Evolutionary conservation across 108 stramenopile species (phyloP).

Genomic region (Nitzschia sp.): DNA sequence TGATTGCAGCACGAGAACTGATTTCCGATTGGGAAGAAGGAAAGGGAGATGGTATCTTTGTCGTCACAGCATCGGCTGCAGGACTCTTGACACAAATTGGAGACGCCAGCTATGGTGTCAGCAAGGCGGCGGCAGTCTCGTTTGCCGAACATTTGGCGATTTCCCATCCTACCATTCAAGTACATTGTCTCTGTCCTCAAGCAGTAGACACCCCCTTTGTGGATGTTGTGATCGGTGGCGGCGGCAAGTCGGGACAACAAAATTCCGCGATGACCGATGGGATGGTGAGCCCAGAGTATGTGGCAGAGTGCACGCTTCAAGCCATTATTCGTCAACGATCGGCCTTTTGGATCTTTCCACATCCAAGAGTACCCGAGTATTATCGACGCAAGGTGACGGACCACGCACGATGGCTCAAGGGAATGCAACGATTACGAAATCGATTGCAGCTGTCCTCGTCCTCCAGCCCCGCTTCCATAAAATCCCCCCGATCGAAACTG

Average conservation of each 20-base stretch:
- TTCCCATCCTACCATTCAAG: constrained; percentile 13
- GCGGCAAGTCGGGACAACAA: too few species aligned
- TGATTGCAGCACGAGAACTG: constrained; percentile 23
- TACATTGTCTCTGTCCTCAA: constrained; percentile 33
- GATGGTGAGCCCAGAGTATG: constrained; percentile 3
- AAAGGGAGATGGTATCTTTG: constrained; percentile 11
- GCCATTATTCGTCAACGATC: constrained; percentile 7
- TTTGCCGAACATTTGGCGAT: constrained; percentile 35
- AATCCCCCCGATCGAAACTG: too few species aligned
- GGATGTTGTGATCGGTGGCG: background rate
- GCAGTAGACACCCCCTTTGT: constrained; percentile 31
- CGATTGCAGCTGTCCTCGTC: background rate
- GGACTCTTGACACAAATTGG: constrained; percentile 33
- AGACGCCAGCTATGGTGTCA: constrained; percentile 39
- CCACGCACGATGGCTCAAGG: constrained; percentile 28
- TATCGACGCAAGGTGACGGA: constrained; percentile 15
- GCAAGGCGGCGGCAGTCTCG: constrained; percentile 34
- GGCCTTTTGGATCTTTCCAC: constrained; percentile 27
- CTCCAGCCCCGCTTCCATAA: too few species aligned
- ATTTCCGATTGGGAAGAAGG: constrained; percentile 23
- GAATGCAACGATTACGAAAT: constrained; percentile 22
- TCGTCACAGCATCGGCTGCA: constrained; percentile 35
- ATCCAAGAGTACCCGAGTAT: constrained; percentile 14
- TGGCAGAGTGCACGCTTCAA: constrained; percentile 20
- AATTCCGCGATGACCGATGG: constrained; percentile 30